phyloP scores from a whole-genome alignment of 768 basidiomycete species.

The Zangia roseola region DNA sequence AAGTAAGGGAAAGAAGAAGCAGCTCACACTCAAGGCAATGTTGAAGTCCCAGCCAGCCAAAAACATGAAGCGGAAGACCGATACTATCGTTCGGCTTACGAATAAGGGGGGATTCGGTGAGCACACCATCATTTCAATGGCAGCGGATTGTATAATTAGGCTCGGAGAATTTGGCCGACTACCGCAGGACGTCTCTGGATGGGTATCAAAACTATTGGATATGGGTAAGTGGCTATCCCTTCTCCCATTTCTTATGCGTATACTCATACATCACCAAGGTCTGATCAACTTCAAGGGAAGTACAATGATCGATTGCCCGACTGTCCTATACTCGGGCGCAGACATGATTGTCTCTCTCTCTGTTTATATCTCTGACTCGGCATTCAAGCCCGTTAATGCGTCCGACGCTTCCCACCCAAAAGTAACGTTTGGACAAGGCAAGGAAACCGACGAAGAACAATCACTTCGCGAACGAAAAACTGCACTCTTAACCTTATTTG shows the following conservation, averaged over 20 bases:
- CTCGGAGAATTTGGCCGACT: constrained; percentile 72
- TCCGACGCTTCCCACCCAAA: constrained; percentile 29
- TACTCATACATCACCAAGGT: constrained; percentile 35
- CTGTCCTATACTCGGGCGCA: constrained; percentile 66
- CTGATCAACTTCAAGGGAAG: constrained; percentile 66
- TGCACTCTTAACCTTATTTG: constrained; percentile 71
- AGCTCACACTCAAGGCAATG: constrained; percentile 65
- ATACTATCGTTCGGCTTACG: constrained; percentile 65
- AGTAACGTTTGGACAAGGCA: constrained; percentile 66
- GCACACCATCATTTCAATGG: constrained; percentile 7
- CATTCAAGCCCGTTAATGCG: constrained; percentile 55
- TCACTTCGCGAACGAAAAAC: constrained; percentile 77
- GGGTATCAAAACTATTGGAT: constrained; percentile 76
- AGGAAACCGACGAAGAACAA: constrained; percentile 78
- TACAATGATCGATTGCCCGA: constrained; percentile 77
- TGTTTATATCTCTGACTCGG: constrained; percentile 64
- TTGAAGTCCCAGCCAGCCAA: constrained; percentile 55
- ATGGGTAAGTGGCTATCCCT: constrained; percentile 41
- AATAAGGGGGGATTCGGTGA: constrained; percentile 66
- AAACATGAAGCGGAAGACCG: constrained; percentile 47
- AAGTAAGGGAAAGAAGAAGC: constrained; percentile 50
- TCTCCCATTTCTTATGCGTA: not conserved
- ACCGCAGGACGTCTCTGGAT: constrained; percentile 64
- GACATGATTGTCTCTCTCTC: constrained; percentile 76
- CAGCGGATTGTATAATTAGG: not conserved